Conservation (phyloP, 2,329 filamentous ascomycete species). For the Chaetomium strumarium region DNA sequence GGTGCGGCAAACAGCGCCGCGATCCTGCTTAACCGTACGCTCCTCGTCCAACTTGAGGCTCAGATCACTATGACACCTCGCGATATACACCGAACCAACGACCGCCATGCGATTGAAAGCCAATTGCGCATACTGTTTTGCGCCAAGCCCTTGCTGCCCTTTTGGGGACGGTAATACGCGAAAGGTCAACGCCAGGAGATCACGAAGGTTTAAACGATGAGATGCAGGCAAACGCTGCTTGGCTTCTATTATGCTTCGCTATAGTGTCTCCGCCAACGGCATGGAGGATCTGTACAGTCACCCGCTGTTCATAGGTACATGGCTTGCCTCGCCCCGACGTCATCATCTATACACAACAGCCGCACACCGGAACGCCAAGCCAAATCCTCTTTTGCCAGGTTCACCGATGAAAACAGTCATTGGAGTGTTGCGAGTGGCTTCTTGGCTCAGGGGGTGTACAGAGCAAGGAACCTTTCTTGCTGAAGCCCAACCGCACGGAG, state of each 20-base stretch:
- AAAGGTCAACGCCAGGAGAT: no score
- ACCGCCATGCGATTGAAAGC: neutral
- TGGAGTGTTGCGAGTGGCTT: conserved; percentile 22
- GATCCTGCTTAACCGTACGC: no score
- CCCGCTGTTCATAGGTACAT: conserved; percentile 20
- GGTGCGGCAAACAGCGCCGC: no score
- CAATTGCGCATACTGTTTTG: neutral
- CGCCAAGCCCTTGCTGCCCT: neutral
- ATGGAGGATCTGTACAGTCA: neutral
- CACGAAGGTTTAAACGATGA: neutral
- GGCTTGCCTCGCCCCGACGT: conserved; percentile 13
- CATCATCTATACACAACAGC: conserved; percentile 25
- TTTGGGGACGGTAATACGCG: no score
- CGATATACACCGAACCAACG: no score
- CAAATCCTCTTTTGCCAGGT: conserved; percentile 18
- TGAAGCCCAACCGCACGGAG: neutral
- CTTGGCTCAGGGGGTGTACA: conserved; percentile 26
- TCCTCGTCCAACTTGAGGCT: no score
- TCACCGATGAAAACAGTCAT: conserved; percentile 26
- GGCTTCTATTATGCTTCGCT: neutral
- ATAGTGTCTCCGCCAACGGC: neutral
- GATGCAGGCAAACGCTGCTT: neutral
- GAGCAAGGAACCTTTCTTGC: conserved; percentile 13
- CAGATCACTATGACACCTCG: no score
- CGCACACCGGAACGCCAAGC: conserved; percentile 23